These are phyloP conservation scores for Botrytis deweyae DNA, from an alignment of 2,329 filamentous ascomycete species.

Conservation along the genomic window DNA sequence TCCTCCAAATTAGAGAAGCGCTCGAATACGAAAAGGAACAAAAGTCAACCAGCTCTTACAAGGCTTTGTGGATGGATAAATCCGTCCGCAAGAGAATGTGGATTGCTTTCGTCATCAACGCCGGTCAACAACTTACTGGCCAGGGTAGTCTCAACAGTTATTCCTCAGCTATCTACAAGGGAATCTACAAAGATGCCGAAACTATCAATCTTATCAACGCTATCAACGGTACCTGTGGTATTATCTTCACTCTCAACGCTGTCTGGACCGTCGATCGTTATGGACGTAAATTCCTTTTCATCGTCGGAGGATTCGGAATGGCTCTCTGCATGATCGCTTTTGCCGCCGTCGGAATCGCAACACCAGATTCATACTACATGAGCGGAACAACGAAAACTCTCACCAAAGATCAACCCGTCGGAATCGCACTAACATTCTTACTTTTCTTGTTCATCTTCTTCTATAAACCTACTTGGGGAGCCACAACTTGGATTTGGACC, in stretches of 20 bases:
- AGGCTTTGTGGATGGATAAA: conserved; percentile 67
- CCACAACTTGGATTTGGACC: conserved; percentile 71
- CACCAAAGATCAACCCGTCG: conserved; percentile 58
- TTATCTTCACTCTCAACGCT: conserved; percentile 71
- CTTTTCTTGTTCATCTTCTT: conserved; percentile 67
- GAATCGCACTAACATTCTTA: conserved; percentile 67
- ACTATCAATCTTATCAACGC: conserved; percentile 73
- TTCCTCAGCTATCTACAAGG: conserved; percentile 72
- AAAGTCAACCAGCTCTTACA: conserved; percentile 58
- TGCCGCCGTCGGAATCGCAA: conserved; percentile 55
- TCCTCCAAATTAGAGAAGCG: conserved; percentile 63
- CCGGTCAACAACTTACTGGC: conserved; percentile 47
- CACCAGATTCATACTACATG: conserved; percentile 42
- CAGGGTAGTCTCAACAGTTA: conserved; percentile 68
- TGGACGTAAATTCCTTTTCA: conserved; percentile 67
- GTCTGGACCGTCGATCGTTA: conserved; percentile 73
- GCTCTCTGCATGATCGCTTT: conserved; percentile 69
- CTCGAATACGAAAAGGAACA: conserved; percentile 71
- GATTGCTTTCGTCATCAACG: conserved; percentile 65
- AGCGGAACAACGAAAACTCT: conserved; percentile 44
- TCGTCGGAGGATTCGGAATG: conserved; percentile 68
- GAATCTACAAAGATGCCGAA: conserved; percentile 58
- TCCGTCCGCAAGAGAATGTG: conserved; percentile 65
- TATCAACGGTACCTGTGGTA: conserved; percentile 70
- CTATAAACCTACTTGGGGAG: conserved; percentile 70